Base-by-base conservation (phyloP, 352 stramenopile species). In the Globisporangium cederbergense region DNA sequence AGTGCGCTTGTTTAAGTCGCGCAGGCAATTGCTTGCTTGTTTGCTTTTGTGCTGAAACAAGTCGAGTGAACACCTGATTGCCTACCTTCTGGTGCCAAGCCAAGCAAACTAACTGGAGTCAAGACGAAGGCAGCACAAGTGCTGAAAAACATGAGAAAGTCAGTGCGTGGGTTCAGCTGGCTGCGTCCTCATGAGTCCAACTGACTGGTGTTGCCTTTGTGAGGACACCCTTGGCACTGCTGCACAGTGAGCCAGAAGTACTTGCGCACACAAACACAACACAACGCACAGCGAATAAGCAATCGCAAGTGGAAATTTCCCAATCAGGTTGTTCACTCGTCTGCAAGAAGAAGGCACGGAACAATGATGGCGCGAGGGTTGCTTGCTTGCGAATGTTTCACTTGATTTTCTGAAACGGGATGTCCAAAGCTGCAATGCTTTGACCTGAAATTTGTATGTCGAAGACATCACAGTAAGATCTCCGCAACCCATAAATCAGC, bases 261-360 rank as follows among this genome's bases (percentile, higher is more conserved):
- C 22, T 25, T 25, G 22, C 22, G 22, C 22, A 25, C 22, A 42
- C 36, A 16, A 16, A 11, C 13, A 11, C 36, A 42, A 40, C 34
- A 8, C 47, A 34, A 11, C 49, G 49, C 49, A 38, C 49, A 54
- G 5, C 46, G 9, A 55, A 38, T 55, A 55, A 55, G 49, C 49
- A 55, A 38, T 55, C 49, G 49, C 49, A 10, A 8, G 49, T 22
- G 13, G 25, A 55, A 22, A 38, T 38, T 55, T 55, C 49, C 22
- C 49, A 6, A 9, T 32, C 46, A 25, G 25, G 25, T 28, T 28
- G 25, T 28, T 28, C 20, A 28, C 25, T 55, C 49, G 49, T 38
- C 25, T 38, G 49, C 49, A 20, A 36, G n/a, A 38, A 13, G 2
- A 30, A 42, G 9, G 0, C 9, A 42, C 9, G 36, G 34, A 40